phyloP scores from a whole-genome alignment of 2,329 filamentous ascomycete species.

The Botryosphaeria dothidea region DNA sequence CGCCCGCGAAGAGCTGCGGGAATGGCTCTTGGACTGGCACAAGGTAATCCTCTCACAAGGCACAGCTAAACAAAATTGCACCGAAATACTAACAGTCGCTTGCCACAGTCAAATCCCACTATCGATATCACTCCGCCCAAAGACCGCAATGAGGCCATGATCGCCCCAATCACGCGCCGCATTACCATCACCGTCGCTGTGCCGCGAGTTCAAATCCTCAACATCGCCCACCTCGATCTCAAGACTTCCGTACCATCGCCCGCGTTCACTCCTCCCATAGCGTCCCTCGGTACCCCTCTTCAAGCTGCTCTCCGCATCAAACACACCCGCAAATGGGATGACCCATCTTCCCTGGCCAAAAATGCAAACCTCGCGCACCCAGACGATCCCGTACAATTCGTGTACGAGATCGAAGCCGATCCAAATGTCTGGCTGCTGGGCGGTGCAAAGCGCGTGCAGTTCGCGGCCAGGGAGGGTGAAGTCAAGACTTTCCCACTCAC shows the following conservation, averaged over 20 bases:
- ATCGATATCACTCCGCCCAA: conserved; percentile 26
- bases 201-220: conserved; percentile 77
- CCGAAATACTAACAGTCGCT: not conserved
- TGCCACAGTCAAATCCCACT: conserved; percentile 28
- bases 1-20: conserved; percentile 44
- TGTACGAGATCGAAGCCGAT: conserved; percentile 76
- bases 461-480: conserved; percentile 57
- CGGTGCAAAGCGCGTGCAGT: conserved; percentile 77
- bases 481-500: conserved; percentile 63
- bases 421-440: conserved; percentile 82
- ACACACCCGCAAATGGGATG: conserved; percentile 58
- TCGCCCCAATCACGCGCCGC: conserved; percentile 48
- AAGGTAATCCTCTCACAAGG: conserved; percentile 40
- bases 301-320: conserved; percentile 60
- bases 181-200: conserved; percentile 91
- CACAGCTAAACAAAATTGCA: not conserved
- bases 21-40: conserved; percentile 61
- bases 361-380: conserved; percentile 30
- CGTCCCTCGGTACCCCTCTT: conserved; percentile 65
- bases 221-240: conserved; percentile 71
- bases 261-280: conserved; percentile 40
- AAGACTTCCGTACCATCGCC: conserved; percentile 33
- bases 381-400: conserved; percentile 66
- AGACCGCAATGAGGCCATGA: conserved; percentile 29
- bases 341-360: conserved; percentile 26